phyloP scores from a whole-genome alignment of 306 rosid genomes.

The Citrullus colocynthis region DNA sequence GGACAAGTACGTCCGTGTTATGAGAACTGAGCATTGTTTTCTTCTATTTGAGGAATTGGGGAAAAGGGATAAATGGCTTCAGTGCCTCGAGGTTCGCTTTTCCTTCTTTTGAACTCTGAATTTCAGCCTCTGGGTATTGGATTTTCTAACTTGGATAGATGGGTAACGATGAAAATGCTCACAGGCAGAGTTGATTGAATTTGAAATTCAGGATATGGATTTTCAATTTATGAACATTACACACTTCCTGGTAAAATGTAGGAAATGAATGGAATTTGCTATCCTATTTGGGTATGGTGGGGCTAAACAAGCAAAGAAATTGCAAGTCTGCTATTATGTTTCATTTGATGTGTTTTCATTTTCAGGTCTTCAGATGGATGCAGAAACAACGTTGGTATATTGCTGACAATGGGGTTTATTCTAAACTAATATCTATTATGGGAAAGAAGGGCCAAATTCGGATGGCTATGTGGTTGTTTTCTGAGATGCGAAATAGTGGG shows the following conservation, averaged over 20 bases:
- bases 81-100: conserved; percentile 71
- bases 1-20: conserved; percentile 50
- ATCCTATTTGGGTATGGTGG: neutral
- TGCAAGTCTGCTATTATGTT: neutral
- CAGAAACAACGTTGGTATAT: conserved; percentile 88
- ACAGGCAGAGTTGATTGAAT: neutral
- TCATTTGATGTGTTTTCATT: neutral
- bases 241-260: too few species aligned
- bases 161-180: neutral
- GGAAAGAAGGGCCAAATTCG: conserved; percentile 87
- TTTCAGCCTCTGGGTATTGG: neutral
- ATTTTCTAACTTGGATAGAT: neutral
- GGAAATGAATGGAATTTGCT: too few species aligned
- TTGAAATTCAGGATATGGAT: neutral
- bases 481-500: conserved; percentile 87
- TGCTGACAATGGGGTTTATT: conserved; percentile 85
- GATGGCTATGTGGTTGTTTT: conserved; percentile 93
- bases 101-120: neutral
- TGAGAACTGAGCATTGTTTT: conserved; percentile 81
- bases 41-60: conserved; percentile 76
- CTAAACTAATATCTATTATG: conserved; percentile 78
- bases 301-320: neutral
- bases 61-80: conserved; percentile 63
- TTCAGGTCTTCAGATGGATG: conserved; percentile 99
- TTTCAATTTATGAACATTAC: neutral